Conservation (phyloP, 2,329 filamentous ascomycete species). For the Nothophaeocryptopus gaeumannii region DNA sequence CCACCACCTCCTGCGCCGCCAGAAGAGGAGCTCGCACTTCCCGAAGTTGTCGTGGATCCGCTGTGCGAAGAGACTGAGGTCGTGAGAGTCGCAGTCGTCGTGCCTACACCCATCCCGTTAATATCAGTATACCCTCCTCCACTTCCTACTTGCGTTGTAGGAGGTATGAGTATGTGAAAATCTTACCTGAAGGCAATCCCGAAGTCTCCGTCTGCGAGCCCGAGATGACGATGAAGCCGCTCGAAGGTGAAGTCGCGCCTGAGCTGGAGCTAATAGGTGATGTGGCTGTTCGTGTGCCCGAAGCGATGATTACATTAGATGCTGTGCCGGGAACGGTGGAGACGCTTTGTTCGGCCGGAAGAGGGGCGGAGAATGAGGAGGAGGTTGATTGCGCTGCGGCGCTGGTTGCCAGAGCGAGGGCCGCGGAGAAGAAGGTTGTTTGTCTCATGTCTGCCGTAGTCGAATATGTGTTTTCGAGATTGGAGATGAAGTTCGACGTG, state of each 20-base stretch:
- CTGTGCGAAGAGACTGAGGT: neutral
- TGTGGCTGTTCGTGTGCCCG: no score
- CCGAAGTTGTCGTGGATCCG: neutral
- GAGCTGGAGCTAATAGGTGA: no score
- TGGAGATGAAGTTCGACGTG: no score
- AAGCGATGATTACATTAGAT: no score
- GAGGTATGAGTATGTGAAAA: no score
- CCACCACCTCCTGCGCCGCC: neutral
- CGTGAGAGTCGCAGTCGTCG: neutral
- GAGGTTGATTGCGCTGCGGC: slow-evolving; percentile 5
- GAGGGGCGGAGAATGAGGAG: neutral
- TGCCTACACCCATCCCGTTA: neutral
- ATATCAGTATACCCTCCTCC: no score
- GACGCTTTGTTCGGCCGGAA: slow-evolving; percentile 1
- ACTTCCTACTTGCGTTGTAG: no score
- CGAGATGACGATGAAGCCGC: no score
- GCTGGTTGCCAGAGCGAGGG: neutral
- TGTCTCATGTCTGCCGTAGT: neutral
- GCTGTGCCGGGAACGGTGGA: neutral
- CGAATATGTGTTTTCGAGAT: neutral
- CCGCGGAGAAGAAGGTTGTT: neutral
- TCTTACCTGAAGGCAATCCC: no score
- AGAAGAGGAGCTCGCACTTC: neutral
- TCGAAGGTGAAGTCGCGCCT: no score
- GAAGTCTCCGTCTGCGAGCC: no score